These are phyloP conservation scores for Hirschfeldia incana DNA, from an alignment of 345 rosid genomes.

Conservation along the genomic window DNA sequence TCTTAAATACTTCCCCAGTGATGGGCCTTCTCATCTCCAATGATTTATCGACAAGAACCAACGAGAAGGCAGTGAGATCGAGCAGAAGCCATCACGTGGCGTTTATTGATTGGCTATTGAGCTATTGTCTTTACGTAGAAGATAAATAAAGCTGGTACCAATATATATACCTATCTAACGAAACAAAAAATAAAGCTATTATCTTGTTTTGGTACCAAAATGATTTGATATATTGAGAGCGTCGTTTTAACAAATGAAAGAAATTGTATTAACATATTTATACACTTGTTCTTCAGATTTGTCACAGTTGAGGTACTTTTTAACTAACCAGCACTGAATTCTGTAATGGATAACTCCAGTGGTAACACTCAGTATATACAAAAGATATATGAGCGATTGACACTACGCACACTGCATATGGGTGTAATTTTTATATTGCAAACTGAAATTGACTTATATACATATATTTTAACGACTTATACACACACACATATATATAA, in stretches of 20 bases:
- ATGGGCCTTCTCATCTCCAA: slow-evolving; percentile 23
- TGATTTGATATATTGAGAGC: slow-evolving; percentile 30
- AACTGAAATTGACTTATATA: not conserved
- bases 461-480: not conserved
- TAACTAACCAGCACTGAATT: not conserved
- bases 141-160: slow-evolving; percentile 63
- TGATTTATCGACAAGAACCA: slow-evolving; percentile 41
- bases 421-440: not conserved
- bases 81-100: slow-evolving; percentile 16
- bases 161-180: slow-evolving; percentile 22
- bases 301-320: not conserved
- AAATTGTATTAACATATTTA: not conserved
- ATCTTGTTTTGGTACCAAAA: slow-evolving; percentile 35
- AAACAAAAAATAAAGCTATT: slow-evolving; percentile 14
- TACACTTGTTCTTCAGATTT: not conserved
- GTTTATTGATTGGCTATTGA: slow-evolving; percentile 33
- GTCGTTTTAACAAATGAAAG: slow-evolving; percentile 12
- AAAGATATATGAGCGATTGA: too few relatives aligned
- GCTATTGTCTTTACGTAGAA: slow-evolving; percentile 70
- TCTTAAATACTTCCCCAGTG: not conserved
- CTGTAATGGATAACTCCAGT: not conserved
- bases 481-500: too few relatives aligned
- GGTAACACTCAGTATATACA: not conserved
- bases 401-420: not conserved
- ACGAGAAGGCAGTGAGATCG: slow-evolving; percentile 31